phyloP scores from a whole-genome alignment of 306 rosid species.

The Carpinus viminea region DNA sequence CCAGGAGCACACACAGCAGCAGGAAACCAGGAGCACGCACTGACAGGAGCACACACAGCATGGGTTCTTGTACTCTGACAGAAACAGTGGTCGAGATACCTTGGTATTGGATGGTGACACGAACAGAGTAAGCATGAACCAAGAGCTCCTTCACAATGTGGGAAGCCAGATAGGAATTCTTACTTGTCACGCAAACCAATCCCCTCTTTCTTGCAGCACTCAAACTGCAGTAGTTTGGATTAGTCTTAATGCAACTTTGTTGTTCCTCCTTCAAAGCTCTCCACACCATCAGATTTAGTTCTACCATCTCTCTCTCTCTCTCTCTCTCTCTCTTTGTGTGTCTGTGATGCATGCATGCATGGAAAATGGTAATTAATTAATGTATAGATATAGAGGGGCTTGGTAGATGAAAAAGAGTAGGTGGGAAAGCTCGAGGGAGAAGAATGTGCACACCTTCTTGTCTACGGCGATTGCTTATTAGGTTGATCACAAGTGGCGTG shows the following conservation, averaged over 20 bases:
- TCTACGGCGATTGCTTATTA: not conserved
- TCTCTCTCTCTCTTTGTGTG: not conserved
- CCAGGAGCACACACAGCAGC: too few relatives aligned
- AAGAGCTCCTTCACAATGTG: not conserved
- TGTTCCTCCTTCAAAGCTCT: not conserved
- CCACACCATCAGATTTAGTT: not conserved
- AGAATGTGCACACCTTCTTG: not conserved
- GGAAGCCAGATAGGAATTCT: slow-evolving; percentile 2
- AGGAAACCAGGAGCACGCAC: too few relatives aligned
- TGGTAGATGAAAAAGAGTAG: slow-evolving; percentile 6
- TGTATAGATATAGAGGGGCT: too few relatives aligned
- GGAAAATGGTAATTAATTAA: not conserved
- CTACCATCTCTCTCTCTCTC: not conserved
- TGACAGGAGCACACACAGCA: too few relatives aligned
- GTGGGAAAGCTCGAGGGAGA: not conserved
- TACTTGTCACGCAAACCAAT: slow-evolving; percentile 3
- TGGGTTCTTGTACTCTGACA: too few relatives aligned
- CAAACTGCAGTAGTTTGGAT: not conserved
- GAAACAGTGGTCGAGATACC: not conserved
- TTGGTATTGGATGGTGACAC: slow-evolving; percentile 6
- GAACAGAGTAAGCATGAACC: not conserved
- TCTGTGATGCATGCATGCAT: not conserved
- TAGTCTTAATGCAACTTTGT: not conserved
- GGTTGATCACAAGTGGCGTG: not conserved
- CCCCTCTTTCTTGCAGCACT: not conserved